Conservation (phyloP, 2,329 filamentous ascomycete species). For the Hymenotorrendiella dingleyae region DNA sequence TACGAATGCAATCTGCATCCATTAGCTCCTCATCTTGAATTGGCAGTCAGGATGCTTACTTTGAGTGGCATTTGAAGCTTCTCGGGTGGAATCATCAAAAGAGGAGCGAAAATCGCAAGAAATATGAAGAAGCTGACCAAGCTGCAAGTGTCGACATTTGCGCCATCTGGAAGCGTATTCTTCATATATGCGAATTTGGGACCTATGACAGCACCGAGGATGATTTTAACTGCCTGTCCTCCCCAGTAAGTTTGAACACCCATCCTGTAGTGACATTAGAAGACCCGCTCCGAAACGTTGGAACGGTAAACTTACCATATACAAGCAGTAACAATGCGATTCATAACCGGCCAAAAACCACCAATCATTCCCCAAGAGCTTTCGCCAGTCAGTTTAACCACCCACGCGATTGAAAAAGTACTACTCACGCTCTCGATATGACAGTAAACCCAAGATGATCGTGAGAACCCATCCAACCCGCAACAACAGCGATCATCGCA, state of each 20-base stretch:
- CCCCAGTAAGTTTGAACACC: conserved; percentile 24
- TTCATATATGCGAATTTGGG: conserved; percentile 32
- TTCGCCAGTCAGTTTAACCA: no score
- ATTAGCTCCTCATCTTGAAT: neutral
- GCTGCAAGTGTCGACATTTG: conserved; percentile 32
- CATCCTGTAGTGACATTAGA: conserved; percentile 36
- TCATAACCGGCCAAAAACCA: conserved; percentile 30
- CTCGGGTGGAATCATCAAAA: conserved; percentile 39
- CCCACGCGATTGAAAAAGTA: no score
- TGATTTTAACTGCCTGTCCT: conserved; percentile 30
- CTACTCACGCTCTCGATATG: conserved; percentile 21
- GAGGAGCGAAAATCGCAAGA: conserved; percentile 29
- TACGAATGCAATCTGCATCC: conserved; percentile 22
- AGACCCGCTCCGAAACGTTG: neutral
- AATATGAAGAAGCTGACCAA: conserved; percentile 30
- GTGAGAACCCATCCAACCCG: conserved; percentile 32
- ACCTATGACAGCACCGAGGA: conserved; percentile 31
- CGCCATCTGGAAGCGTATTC: conserved; percentile 31
- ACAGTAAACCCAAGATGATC: conserved; percentile 33
- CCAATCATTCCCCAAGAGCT: conserved; percentile 30
- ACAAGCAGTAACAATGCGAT: conserved; percentile 29
- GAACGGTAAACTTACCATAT: conserved; percentile 19
- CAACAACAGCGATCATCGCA: conserved; percentile 30
- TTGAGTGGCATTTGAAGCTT: conserved; percentile 32
- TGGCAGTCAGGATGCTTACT: conserved; percentile 3